Base-by-base conservation (phyloP, 352 stramenopile genomes). In the Elongisporangium undulatum region DNA sequence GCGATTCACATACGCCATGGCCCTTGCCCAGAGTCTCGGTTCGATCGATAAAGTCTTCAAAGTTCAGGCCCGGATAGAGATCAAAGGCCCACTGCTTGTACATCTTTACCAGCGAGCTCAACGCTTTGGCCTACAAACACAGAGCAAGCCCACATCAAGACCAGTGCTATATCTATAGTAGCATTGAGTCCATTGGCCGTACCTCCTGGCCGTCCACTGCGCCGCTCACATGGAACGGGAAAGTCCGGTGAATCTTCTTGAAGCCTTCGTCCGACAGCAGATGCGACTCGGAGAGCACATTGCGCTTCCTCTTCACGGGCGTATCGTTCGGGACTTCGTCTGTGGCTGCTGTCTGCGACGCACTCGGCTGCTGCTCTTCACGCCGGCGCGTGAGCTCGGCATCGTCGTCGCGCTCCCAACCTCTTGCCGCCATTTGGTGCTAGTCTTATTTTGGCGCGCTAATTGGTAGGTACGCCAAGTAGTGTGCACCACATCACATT, bases 21-120 rank as follows among this genome's bases (percentile, higher is more conserved):
- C 24, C 13, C 49, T 89, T 89, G 17, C 78, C 77, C 10, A 93
- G 51, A 20, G 58, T 60, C 60, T 92, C 82, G 5, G 80, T 64
- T 13, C 82, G 69, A 10, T 90, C 82, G 22, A 90, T 62, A 56
- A 94, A 90, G 62, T 94, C 82, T 38, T 92, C 85, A 63, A 94
- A 88, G 50, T 90, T 84, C n/a, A 92, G 71, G 0, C 81, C 82
- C 17, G 85, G 82, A 55, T 89, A 92, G 39, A 94, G 68, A 51
- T 92, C 85, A 61, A 86, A 94, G 13, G 85, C 85, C 85, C 85
- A 94, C 56, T 94, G 80, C 56, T 89, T 91, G 74, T 94, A 94
- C 78, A 87, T 87, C 50, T 81, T 81, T 12, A 94, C 66, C 49
- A 94, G 63, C 29, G 74, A 82, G 20, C 62, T 68, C 49, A 94